Base-by-base conservation (phyloP, 768 basidiomycete species). In the Austroboletus festivus region DNA sequence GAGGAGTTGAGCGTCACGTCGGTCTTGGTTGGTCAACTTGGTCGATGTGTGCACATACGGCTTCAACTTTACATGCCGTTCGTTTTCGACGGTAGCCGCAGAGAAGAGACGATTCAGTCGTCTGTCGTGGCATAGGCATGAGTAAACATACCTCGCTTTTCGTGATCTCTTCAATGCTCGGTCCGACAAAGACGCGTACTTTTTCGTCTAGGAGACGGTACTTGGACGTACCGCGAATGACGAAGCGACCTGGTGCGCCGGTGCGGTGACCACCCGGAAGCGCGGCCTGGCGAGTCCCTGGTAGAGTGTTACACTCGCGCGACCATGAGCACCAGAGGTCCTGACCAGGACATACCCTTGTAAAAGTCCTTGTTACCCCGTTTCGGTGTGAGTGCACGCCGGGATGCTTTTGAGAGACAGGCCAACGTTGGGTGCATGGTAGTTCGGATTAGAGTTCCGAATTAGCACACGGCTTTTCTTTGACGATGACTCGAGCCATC, bases 221-320 rank as follows among this genome's bases (percentile, higher is more conserved):
- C 64, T 92, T 89, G 35, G 85, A 76, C 60, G 83, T 82, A 35
- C 90, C 89, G 35, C 77, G 67, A 18, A 89, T 71, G 42, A 91
- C 83, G 67, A 92, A 89, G 64, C 85, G 81, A 65, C 93, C 90
- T 18, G 91, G 91, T 21, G 92, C 88, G 51, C 91, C 92, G 1
- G 91, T 94, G 38, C 92, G 81, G 62, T 80, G 84, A 20, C 89
- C 88, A 53, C 90, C 89, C 8, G 90, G 89, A 23, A 93, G 81
- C 49, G 73, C 77, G 0, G 93, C 86, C 64, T 92, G 91, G 33
- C 93, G 73, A 19, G 85, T 93, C 31, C 92, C 91, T 93, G 56
- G 11, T 9, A n/a, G 26, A 21, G 43, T 2, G 4, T 9, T 22
- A 19, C 21, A 12, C 11, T 15, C 31, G 31, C 13, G 10, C 9